Conservation (phyloP, 176 grass and related monocot species). For the Cocos nucifera region DNA sequence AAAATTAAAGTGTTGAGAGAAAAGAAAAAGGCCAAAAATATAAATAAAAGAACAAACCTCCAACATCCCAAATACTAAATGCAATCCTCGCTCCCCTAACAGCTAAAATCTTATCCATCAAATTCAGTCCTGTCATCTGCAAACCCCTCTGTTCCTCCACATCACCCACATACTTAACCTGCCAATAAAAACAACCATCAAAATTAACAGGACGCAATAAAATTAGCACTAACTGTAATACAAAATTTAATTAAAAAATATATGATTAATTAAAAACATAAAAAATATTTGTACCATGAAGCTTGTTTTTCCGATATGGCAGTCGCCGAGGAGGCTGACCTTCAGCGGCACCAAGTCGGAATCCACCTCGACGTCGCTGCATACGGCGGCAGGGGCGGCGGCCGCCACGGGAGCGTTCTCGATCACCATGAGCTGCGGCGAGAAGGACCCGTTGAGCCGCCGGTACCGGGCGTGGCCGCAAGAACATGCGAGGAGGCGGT, state of each 20-base stretch:
- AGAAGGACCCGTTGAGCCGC: conserved; percentile 20
- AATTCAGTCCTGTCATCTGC: conserved; percentile 82
- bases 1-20: too few relatives aligned
- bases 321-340: conserved; percentile 89
- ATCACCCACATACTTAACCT: conserved; percentile 85
- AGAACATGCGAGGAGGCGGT: conserved; percentile 56
- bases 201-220: too few relatives aligned
- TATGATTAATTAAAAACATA: too few relatives aligned
- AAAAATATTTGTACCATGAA: conserved; percentile 58
- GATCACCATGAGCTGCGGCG: background rate
- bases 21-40: too few relatives aligned
- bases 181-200: background rate
- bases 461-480: conserved; percentile 27
- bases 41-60: conserved; percentile 23
- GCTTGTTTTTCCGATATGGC: conserved; percentile 87
- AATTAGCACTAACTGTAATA: background rate
- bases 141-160: conserved; percentile 68
- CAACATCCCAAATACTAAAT: conserved; percentile 90
- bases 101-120: conserved; percentile 83
- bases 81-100: conserved; percentile 67
- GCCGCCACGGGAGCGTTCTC: background rate
- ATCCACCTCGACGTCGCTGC: conserved; percentile 4
- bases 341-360: conserved; percentile 65
- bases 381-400: too few relatives aligned
- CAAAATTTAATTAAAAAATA: background rate